These are phyloP conservation scores for Candida cerambycidarum DNA, from an alignment of 805 yeast genomes.

Conservation along the genomic window DNA sequence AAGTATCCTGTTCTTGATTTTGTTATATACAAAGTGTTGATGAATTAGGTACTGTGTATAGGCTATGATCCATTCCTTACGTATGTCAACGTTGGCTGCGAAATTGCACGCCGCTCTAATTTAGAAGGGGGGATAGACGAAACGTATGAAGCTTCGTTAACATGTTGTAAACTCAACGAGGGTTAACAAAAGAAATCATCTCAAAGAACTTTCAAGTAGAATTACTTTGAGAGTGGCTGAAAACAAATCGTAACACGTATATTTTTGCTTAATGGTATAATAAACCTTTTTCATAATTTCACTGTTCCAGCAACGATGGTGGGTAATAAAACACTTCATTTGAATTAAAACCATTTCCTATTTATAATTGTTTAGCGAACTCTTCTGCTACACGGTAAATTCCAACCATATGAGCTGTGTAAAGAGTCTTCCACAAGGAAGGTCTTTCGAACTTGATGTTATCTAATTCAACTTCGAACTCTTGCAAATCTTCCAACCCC, in stretches of 20 bases:
- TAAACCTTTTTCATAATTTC: too few species aligned
- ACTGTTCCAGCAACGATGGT: too few species aligned
- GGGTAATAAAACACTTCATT: too few species aligned
- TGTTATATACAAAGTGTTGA: too few species aligned
- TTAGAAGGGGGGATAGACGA: background rate
- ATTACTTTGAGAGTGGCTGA: too few species aligned
- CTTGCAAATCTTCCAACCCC: slow-evolving; percentile 7
- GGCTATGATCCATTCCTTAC: background rate
- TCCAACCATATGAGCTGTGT: background rate
- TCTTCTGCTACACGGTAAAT: slow-evolving; percentile 13
- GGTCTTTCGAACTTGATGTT: slow-evolving; percentile 4
- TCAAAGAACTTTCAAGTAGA: too few species aligned
- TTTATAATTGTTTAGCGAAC: slow-evolving; percentile 12
- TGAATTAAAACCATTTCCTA: too few species aligned
- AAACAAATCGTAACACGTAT: slow-evolving; percentile 2
- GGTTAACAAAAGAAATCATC: too few species aligned
- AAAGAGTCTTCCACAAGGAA: slow-evolving; percentile 1
- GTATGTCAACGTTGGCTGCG: background rate
- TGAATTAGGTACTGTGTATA: slow-evolving; percentile 1
- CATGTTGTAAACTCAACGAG: too few species aligned
- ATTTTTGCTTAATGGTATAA: too few species aligned
- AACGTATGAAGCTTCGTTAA: too few species aligned
- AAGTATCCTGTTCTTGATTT: too few species aligned
- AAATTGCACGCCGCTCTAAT: background rate
- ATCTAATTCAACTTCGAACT: slow-evolving; percentile 9